Base-by-base conservation (phyloP, 179 eudicot genomes). In the Spergularia azorica region DNA sequence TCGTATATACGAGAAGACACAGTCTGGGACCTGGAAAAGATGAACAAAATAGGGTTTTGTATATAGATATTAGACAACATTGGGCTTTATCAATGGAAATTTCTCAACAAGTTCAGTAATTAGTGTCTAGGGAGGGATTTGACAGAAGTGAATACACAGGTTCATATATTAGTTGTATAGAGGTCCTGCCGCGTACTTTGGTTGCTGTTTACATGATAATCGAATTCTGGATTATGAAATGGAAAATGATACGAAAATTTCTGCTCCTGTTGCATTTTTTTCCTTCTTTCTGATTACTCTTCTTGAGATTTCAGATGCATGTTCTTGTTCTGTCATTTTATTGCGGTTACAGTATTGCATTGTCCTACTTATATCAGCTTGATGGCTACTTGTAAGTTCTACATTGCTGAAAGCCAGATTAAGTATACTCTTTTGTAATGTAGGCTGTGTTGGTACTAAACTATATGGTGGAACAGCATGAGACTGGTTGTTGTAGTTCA, bases 131-230 rank as follows among this genome's bases (percentile, higher is more conserved):
- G 8, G 69, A 36, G 20, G 12, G 36, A 36, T 57, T n/a, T 56
- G 61, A 38, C 60, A 62, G 32, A 75, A 46, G 57, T 70, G 79
- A 70, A 75, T 70, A 63, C 54, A 32, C 32, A 26, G 26, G 60
- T 51, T 73, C 50, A 26, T 36, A 20, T 14, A 50, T 15, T 64
- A 46, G 21, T 8, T 50, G 50, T 48, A 39, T n/a, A 57, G 26
- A 58, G 48, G 63, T 43, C 32, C 32, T 26, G 48, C 18, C 51
- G 41, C 12, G 17, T 60, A 18, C 20, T 51, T 20, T 63, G 11
- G 51, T 69, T 16, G 56, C 50, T 54, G 66, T 18, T 70, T 66
- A 63, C 68, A 55, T 58, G 46, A 76, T 71, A 71, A 71, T 39
- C 32, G 71, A 58, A 70, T 75, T 55, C 38, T 55, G 71, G 54